Evolutionary conservation across 108 stramenopile genomes (phyloP), one percentile per base, ranked within the genome.

Genomic region (Cyclotella sp.): DNA sequence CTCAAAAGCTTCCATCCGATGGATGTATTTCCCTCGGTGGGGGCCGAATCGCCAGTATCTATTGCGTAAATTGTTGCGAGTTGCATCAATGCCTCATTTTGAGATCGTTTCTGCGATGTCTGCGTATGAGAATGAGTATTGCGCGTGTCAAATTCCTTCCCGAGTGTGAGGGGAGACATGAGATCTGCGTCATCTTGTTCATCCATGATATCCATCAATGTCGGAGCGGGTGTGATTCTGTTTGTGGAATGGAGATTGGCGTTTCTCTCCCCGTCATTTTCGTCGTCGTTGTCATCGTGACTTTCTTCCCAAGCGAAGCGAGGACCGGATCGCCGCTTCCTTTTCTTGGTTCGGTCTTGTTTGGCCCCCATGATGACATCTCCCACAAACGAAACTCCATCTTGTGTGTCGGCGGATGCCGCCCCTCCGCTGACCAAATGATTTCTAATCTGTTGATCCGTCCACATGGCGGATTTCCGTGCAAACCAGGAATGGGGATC

Each of bases 1-100:
- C 88, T 61, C n/a, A 95, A 72, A 43, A 95, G 67, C 49, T 83
- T 78, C 41, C 70, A 78, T 29, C 93, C 93, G 44, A 88, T 81
- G 49, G 84, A 72, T 12, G 68, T 21, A 61, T 49, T 58, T 12
- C 57, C 54, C 5, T 49, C 44, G 0, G 42, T 55, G 1, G 77
- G 34, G 14, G 30, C 10, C 19, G 40, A 12, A 11, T 29, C 41
- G 13, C 26, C 6, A 4, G 1, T 44, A 9, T 40, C 66, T 26
- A 9, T 44, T 49, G 51, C 64, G 41, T 70, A 72, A 42, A 76
- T 27, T 24, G 62, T 69, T 18, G 81, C 75, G 15, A 82, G 75
- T 42, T 82, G 65, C 8, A 44, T 75, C 29, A 82, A 45, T 61
- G 81, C 75, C 10, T 73, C 64, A 68, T 82, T 82, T 43, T 24